Conservation (phyloP, 345 rosid genomes). For the Aethionema arabicum region DNA sequence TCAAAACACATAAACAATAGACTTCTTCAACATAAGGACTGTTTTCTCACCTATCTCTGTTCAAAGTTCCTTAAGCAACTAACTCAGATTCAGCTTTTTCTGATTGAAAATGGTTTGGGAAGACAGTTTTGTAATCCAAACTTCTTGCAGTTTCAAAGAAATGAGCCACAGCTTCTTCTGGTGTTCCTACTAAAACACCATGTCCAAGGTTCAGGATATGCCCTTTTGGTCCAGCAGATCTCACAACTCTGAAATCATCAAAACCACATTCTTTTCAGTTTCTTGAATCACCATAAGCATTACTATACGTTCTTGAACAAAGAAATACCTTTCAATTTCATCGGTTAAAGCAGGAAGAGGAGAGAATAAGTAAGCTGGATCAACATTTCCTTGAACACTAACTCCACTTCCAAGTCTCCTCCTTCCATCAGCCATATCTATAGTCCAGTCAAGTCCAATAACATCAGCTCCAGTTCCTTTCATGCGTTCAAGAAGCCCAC, state of each 20-base stretch:
- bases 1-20: constrained; percentile 4
- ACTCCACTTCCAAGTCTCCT: constrained; percentile 61
- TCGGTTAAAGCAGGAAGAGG: constrained; percentile 76
- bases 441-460: constrained; percentile 95
- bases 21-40: neutral
- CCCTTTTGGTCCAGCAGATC: constrained; percentile 75
- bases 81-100: constrained; percentile 48
- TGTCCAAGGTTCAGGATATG: constrained; percentile 92
- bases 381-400: constrained; percentile 88
- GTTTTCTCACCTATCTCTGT: constrained; percentile 14
- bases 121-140: constrained; percentile 50
- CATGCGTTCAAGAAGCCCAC: constrained; percentile 93
- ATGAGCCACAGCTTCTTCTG: constrained; percentile 92
- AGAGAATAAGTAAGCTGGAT: constrained; percentile 79
- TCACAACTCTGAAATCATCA: constrained; percentile 61
- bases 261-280: constrained; percentile 19
- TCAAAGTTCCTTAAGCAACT: constrained; percentile 47
- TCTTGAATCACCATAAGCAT: constrained; percentile 8
- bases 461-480: constrained; percentile 88
- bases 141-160: constrained; percentile 79
- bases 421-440: constrained; percentile 93
- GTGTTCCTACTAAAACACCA: constrained; percentile 91
- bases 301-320: constrained; percentile 3
- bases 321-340: constrained; percentile 65
- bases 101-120: constrained; percentile 40